phyloP scores from a whole-genome alignment of 1,284 basidiomycete genomes.

The Malassezia restricta region DNA sequence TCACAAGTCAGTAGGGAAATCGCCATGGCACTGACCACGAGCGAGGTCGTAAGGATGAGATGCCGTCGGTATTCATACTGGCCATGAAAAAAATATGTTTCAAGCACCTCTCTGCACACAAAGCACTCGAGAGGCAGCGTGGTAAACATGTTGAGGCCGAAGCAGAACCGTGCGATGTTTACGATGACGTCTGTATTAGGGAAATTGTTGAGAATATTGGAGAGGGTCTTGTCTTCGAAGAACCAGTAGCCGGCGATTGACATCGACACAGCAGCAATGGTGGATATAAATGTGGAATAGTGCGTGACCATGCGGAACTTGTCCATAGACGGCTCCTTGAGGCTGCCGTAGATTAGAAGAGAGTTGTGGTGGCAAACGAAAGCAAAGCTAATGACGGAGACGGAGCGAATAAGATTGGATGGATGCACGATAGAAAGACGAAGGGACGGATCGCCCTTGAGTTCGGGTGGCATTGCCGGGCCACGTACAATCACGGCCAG shows the following conservation, averaged over 20 bases:
- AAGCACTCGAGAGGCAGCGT: slow-evolving; percentile 85
- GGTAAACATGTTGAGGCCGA: slow-evolving; percentile 96
- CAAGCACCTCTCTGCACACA: slow-evolving; percentile 68
- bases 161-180: slow-evolving; percentile 80
- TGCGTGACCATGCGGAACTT: slow-evolving; percentile 88
- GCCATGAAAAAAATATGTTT: slow-evolving; percentile 34
- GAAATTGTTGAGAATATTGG: slow-evolving; percentile 46
- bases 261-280: slow-evolving; percentile 49
- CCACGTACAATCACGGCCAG: slow-evolving; percentile 72
- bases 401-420: slow-evolving; percentile 41
- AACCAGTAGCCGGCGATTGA: slow-evolving; percentile 81
- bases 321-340: slow-evolving; percentile 93
- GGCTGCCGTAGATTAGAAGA: slow-evolving; percentile 68
- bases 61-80: slow-evolving; percentile 54
- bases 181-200: slow-evolving; percentile 39
- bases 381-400: slow-evolving; percentile 45
- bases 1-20: slow-evolving; percentile 89
- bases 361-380: slow-evolving; percentile 47
- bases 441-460: slow-evolving; percentile 56
- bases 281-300: slow-evolving; percentile 44
- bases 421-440: slow-evolving; percentile 60
- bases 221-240: slow-evolving; percentile 81
- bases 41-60: slow-evolving; percentile 73
- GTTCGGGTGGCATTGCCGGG: slow-evolving; percentile 62
- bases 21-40: slow-evolving; percentile 69